Evolutionary conservation across 768 basidiomycete genomes (phyloP), one percentile per base, ranked within the genome.

Genomic region (Mycena pura): DNA sequence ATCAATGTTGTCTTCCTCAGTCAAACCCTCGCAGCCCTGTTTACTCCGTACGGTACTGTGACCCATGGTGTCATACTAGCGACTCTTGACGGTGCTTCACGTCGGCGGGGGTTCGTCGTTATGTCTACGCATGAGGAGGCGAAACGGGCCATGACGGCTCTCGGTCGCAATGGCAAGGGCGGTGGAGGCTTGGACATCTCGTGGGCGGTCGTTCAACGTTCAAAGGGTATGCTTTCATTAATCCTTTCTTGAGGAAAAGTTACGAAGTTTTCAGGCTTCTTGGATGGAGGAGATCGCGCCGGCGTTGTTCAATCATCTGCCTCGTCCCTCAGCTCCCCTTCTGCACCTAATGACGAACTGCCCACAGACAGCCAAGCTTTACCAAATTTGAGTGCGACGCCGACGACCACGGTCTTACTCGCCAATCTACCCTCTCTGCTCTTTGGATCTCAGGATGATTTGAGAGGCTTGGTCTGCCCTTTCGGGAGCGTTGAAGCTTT

Each of bases 161-260:
- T 92, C 39, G 89, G 89, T 24, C 85, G 90, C 47, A 92, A 89
- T 69, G 90, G 91, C 7, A 88, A 92, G 68, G 80, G 82, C 19
- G 58, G 51, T 22, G 45, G 50, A 17, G 64, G 64, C 11, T 84
- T 93, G 44, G 91, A 93, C 70, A 84, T 93, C 50, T 92, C 91
- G 6, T 93, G 91, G 91, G 92, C 91, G 17, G 91, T 93, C 22
- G 91, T 93, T 34, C 91, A 93, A 65, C 90, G 91, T 43, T 93
- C 91, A 63, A 87, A 89, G 81, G 91, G 91, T 90, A 31, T 19
- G 57, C 64, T 34, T 29, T 8, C 19, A 2, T 27, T 15, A 46
- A 15, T 15, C 48, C 38, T 10, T 45, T 3, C 25, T 44, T 51
- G 14, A 36, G 19, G 50, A 32, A 32, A 10, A 34, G 46, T 56